Conservation (phyloP, 1,284 basidiomycete species). For the Jaminaea rosea region DNA sequence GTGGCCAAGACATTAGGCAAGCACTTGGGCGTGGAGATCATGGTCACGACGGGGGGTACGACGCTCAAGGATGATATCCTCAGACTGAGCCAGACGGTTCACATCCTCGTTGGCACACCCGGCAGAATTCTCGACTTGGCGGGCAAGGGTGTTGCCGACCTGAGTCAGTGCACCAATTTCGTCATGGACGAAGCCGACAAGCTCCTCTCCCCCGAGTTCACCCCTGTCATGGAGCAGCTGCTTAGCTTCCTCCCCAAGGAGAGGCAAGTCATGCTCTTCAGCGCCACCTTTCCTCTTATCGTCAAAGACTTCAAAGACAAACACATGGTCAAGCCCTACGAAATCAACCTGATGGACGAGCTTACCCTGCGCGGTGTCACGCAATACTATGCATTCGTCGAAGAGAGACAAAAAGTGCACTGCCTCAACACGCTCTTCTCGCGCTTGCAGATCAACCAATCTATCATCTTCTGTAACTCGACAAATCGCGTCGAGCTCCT, state of each 20-base stretch:
- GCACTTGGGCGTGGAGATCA: conserved; percentile 88
- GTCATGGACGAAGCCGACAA: conserved; percentile 87
- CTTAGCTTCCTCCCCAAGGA: conserved; percentile 73
- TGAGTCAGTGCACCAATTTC: conserved; percentile 87
- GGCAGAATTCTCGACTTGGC: conserved; percentile 91
- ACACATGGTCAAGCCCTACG: conserved; percentile 91
- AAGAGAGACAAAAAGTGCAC: conserved; percentile 98
- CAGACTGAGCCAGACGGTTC: conserved; percentile 71
- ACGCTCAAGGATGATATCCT: conserved; percentile 97
- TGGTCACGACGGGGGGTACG: conserved; percentile 98
- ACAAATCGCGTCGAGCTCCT: conserved; percentile 98
- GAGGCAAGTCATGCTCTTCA: conserved; percentile 97
- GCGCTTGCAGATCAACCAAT: conserved; percentile 99
- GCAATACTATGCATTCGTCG: conserved; percentile 98
- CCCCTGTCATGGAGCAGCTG: conserved; percentile 95
- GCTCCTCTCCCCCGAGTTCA: conserved; percentile 91
- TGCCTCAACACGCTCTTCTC: conserved; percentile 95
- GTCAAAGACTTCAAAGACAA: conserved; percentile 99
- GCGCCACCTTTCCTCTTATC: conserved; percentile 96
- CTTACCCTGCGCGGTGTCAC: conserved; percentile 96
- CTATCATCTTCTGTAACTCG: conserved; percentile 99
- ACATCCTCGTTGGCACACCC: conserved; percentile 93
- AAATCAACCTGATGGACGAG: conserved; percentile 99
- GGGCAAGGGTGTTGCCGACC: conserved; percentile 85
- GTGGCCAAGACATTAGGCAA: conserved; percentile 95